Evolutionary conservation across 805 yeast genomes (phyloP).

Genomic region (Torulaspora quercuum): DNA sequence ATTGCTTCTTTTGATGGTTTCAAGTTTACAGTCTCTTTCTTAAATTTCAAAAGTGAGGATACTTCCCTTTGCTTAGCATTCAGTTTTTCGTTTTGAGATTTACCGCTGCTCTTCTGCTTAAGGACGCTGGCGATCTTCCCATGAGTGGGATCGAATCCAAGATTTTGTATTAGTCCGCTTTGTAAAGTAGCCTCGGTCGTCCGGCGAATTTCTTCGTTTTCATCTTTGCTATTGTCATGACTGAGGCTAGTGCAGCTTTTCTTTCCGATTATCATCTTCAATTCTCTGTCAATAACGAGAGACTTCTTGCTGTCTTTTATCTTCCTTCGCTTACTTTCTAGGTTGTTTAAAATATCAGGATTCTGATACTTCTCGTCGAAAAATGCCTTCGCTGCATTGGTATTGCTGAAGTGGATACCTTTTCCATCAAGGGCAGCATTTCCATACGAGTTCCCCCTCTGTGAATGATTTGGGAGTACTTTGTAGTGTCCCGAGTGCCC

Average conservation of each 20-base stretch:
- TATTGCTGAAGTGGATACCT: constrained; percentile 39
- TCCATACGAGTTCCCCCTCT: constrained; percentile 20
- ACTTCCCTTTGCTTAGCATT: constrained; percentile 25
- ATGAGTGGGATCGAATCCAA: constrained; percentile 55
- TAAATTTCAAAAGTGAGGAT: constrained; percentile 32
- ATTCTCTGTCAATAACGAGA: constrained; percentile 33
- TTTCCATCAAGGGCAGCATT: constrained; percentile 27
- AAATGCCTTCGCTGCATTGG: constrained; percentile 47
- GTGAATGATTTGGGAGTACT: constrained; percentile 12
- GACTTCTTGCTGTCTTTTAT: constrained; percentile 38
- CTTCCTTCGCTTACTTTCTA: constrained; percentile 40
- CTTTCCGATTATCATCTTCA: constrained; percentile 19
- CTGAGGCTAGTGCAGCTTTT: constrained; percentile 5
- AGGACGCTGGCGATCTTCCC: constrained; percentile 26
- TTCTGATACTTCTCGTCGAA: constrained; percentile 48
- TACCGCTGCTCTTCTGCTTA: constrained; percentile 10
- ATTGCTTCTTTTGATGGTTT: constrained; percentile 35
- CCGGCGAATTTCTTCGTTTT: constrained; percentile 21
- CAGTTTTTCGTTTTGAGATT: constrained; percentile 13
- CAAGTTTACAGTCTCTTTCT: constrained; percentile 36
- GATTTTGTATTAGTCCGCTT: constrained; percentile 38
- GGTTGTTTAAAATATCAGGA: constrained; percentile 44
- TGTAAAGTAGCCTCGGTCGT: constrained; percentile 41
- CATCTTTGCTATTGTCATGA: constrained; percentile 16
- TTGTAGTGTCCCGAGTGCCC: constrained; percentile 8